phyloP scores from a whole-genome alignment of 164 flowering plant genomes.

The Sedum album region DNA sequence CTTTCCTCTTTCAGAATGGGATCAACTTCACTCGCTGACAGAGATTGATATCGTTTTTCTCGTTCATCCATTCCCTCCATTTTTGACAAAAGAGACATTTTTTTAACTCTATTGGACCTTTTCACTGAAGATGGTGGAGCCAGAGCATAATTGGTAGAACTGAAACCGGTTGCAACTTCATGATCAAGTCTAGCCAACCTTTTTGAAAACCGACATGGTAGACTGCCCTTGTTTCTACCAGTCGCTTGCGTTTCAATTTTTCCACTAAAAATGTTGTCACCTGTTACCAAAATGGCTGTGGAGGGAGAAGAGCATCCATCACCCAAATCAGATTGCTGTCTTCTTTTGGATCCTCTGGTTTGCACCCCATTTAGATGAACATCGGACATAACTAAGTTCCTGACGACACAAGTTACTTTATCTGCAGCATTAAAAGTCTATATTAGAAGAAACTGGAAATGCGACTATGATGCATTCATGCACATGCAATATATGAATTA shows the following conservation, averaged over 20 bases:
- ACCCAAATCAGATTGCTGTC: not conserved
- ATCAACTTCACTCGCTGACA: conserved; percentile 1
- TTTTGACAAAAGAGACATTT: not conserved
- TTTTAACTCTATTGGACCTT: not conserved
- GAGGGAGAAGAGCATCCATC: not conserved
- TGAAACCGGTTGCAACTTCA: not conserved
- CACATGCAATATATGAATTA: not conserved
- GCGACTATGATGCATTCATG: not conserved
- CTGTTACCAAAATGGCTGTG: not conserved
- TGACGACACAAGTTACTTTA: conserved; percentile 11
- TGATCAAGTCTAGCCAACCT: not conserved
- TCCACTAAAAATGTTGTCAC: not conserved
- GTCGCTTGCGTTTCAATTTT: not conserved
- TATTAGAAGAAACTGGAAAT: conserved; percentile 2
- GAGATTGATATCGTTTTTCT: not conserved
- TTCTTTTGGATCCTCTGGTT: conserved; percentile 8
- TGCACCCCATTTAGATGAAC: not conserved
- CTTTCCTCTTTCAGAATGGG: conserved; percentile 8
- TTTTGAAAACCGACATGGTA: not conserved
- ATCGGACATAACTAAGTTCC: conserved; percentile 9
- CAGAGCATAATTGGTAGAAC: not conserved
- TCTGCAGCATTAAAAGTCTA: conserved; percentile 8
- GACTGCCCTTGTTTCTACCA: not conserved
- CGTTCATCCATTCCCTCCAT: not conserved
- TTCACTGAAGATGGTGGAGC: not conserved